phyloP scores from a whole-genome alignment of 805 yeast genomes.

The Candida ascalaphidarum region DNA sequence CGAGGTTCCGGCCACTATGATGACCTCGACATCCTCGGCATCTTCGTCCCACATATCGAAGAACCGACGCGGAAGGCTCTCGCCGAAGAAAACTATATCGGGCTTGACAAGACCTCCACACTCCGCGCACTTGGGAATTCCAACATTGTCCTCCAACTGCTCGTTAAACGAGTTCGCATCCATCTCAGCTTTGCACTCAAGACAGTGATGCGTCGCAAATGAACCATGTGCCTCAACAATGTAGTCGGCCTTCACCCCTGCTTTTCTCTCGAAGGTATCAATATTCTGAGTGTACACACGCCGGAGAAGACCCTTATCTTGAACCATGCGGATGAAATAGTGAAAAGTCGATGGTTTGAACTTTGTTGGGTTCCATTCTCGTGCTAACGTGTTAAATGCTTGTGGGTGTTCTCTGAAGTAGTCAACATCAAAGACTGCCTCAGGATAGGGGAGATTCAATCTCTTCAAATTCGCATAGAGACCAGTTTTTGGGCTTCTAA shows the following conservation, averaged over 20 bases:
- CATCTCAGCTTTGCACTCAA: slow-evolving; percentile 58
- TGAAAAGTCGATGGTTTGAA: slow-evolving; percentile 82
- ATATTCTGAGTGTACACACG: slow-evolving; percentile 89
- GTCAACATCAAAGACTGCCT: slow-evolving; percentile 89
- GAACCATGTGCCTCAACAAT: slow-evolving; percentile 95
- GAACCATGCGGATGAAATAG: slow-evolving; percentile 55
- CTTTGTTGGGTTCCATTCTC: slow-evolving; percentile 82
- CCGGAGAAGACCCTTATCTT: slow-evolving; percentile 51
- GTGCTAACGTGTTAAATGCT: slow-evolving; percentile 79
- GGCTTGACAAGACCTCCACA: slow-evolving; percentile 85
- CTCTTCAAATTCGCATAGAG: slow-evolving; percentile 72
- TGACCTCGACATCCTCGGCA: slow-evolving; percentile 48
- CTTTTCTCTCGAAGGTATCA: slow-evolving; percentile 81
- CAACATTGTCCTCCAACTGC: slow-evolving; percentile 22
- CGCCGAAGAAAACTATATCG: slow-evolving; percentile 92
- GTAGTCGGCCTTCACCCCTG: slow-evolving; percentile 58
- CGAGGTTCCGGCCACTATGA: slow-evolving; percentile 89
- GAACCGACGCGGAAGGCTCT: slow-evolving; percentile 63
- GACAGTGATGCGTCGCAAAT: slow-evolving; percentile 78
- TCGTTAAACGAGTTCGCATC: slow-evolving; percentile 35
- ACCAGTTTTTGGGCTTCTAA: slow-evolving; percentile 85
- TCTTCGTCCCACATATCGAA: slow-evolving; percentile 62
- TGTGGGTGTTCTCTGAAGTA: slow-evolving; percentile 68
- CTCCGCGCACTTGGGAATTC: slow-evolving; percentile 46
- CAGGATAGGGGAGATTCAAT: slow-evolving; percentile 80